Conservation (phyloP, 2,329 filamentous ascomycete species). For the Ploettnerulaceae sp. region DNA sequence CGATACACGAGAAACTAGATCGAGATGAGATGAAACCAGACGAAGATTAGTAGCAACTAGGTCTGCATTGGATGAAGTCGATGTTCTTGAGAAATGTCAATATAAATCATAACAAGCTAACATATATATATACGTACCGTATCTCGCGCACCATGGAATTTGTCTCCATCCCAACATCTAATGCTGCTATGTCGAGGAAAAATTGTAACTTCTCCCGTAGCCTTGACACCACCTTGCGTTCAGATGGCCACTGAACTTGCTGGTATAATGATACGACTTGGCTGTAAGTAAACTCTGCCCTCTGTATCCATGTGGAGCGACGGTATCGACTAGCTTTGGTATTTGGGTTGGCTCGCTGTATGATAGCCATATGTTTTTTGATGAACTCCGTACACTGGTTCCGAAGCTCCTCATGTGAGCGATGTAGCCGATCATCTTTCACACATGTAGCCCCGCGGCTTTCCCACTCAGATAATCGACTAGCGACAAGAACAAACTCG, state of each 20-base stretch:
- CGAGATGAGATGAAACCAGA: constrained; percentile 22
- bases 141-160: constrained; percentile 17
- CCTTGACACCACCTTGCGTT: constrained; percentile 15
- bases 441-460: constrained; percentile 8
- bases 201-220: constrained; percentile 22
- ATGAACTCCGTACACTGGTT: constrained; percentile 20
- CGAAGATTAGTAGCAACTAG: constrained; percentile 21
- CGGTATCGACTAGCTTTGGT: constrained; percentile 11
- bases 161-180: constrained; percentile 17
- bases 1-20: constrained; percentile 23
- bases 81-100: background rate
- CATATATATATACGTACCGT: constrained; percentile 7
- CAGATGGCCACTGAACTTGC: constrained; percentile 22
- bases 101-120: background rate
- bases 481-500: constrained; percentile 20
- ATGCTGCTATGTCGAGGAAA: constrained; percentile 20
- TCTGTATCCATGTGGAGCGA: constrained; percentile 21
- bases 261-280: constrained; percentile 19
- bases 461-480: constrained; percentile 23
- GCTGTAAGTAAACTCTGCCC: constrained; percentile 10
- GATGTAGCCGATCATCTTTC: constrained; percentile 8
- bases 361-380: constrained; percentile 20
- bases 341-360: constrained; percentile 22
- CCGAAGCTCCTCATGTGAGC: constrained; percentile 16
- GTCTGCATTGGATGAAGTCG: constrained; percentile 10